Evolutionary conservation across 176 grass and related monocot species (phyloP).

Genomic region (Canna indica): DNA sequence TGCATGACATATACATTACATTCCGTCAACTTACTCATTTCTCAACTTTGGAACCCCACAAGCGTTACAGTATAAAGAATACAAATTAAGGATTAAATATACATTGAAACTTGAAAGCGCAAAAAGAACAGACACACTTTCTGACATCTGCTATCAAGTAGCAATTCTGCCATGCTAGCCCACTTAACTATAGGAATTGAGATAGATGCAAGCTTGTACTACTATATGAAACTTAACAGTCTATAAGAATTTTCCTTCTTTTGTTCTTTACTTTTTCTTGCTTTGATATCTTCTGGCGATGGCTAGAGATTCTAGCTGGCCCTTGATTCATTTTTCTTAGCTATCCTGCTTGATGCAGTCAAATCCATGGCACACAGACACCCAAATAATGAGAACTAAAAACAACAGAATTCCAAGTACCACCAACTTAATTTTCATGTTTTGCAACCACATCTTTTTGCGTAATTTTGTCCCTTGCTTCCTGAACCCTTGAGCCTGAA

Average conservation of each 20-base stretch:
- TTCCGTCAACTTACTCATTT: neutral
- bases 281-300: neutral
- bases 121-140: neutral
- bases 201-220: neutral
- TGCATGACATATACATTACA: neutral
- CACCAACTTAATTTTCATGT: constrained; percentile 89
- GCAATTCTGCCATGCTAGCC: neutral
- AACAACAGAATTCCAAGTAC: constrained; percentile 73
- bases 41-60: neutral
- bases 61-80: neutral
- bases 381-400: constrained; percentile 76
- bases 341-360: constrained; percentile 81
- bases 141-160: neutral
- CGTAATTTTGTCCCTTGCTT: constrained; percentile 78
- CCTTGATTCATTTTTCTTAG: constrained; percentile 12
- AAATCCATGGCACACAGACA: constrained; percentile 86
- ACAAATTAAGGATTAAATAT: neutral
- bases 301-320: neutral
- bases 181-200: neutral
- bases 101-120: neutral
- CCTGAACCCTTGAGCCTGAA: constrained; percentile 84
- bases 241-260: neutral
- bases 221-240: neutral
- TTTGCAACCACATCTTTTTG: constrained; percentile 84
- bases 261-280: neutral